Percentiles rank a stretch among this genome's conserved stretches.
These are phyloP conservation scores for Vigna mungo DNA, from an alignment of 306 rosid species.

Conservation along the genomic window DNA sequence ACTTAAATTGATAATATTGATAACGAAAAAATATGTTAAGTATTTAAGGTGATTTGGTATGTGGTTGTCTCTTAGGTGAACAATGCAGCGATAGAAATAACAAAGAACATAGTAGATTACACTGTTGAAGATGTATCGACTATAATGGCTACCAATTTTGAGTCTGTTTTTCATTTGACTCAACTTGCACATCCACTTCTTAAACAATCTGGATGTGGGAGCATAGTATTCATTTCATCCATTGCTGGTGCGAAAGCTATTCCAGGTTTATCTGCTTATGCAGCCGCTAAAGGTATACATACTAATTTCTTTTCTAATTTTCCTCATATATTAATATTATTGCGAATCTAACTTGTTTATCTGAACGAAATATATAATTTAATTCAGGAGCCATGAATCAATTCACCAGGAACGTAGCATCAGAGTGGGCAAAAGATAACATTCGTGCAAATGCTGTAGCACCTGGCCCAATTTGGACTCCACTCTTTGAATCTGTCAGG, in stretches of 20 bases:
- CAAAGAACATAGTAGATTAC: constrained; percentile 36
- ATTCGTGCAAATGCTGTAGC: not conserved
- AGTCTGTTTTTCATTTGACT: constrained; percentile 45
- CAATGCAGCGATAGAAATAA: constrained; percentile 33
- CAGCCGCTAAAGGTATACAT: constrained; percentile 43
- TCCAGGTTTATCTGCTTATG: constrained; percentile 32
- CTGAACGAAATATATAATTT: too few relatives aligned
- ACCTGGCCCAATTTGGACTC: not conserved
- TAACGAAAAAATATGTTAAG: too few relatives aligned
- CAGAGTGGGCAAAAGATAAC: not conserved
- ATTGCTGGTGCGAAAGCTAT: constrained; percentile 28
- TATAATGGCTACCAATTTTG: constrained; percentile 52
- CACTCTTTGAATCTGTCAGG: not conserved
- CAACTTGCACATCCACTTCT: constrained; percentile 64
- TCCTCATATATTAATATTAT: too few relatives aligned
- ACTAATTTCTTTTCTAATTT: too few relatives aligned
- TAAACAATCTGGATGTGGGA: constrained; percentile 51
- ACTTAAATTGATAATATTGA: too few relatives aligned
- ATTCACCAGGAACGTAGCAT: not conserved
- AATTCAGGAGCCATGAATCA: not conserved
- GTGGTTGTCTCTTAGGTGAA: constrained; percentile 46
- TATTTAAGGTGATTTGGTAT: too few relatives aligned
- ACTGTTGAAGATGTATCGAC: constrained; percentile 48
- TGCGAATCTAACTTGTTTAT: too few relatives aligned
- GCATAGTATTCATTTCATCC: constrained; percentile 54